Percentiles rank a stretch among this genome's conserved stretches.
These are phyloP conservation scores for Hydrangea macrophylla DNA, from an alignment of 148 eudicot species.

Conservation along the genomic window DNA sequence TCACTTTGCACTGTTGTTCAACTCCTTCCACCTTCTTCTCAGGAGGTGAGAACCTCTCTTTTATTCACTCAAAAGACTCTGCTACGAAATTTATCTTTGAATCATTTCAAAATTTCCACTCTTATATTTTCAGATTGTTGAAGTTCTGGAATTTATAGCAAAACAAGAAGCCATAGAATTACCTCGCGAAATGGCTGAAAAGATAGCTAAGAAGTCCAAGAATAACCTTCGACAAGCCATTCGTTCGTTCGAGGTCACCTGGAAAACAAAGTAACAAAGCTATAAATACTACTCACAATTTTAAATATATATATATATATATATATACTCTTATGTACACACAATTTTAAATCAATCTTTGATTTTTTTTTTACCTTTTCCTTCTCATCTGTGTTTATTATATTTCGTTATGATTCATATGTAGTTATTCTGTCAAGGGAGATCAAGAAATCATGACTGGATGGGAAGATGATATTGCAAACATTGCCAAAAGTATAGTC, in stretches of 20 bases:
- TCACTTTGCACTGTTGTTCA: conserved; percentile 30
- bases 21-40: conserved; percentile 35
- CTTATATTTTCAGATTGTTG: conserved; percentile 24
- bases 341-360: not conserved
- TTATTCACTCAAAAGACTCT: not conserved
- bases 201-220: conserved; percentile 35
- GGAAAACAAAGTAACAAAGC: conserved; percentile 27
- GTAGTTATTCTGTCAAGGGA: conserved; percentile 22
- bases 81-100: not conserved
- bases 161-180: conserved; percentile 34
- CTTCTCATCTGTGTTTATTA: not conserved
- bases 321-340: not conserved
- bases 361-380: not conserved
- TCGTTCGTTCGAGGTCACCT: conserved; percentile 46
- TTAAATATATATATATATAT: not conserved
- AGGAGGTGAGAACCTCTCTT: conserved; percentile 26
- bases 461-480: conserved; percentile 47
- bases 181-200: conserved; percentile 27
- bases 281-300: no score
- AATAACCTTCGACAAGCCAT: conserved; percentile 50
- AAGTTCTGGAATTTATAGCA: conserved; percentile 37
- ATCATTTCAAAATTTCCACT: not conserved
- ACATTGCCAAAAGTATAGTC: conserved; percentile 32
- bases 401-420: conserved; percentile 5
- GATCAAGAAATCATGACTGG: conserved; percentile 41